These are phyloP conservation scores for Gossypium ekmanianum DNA, from an alignment of 345 rosid species.

Conservation along the genomic window DNA sequence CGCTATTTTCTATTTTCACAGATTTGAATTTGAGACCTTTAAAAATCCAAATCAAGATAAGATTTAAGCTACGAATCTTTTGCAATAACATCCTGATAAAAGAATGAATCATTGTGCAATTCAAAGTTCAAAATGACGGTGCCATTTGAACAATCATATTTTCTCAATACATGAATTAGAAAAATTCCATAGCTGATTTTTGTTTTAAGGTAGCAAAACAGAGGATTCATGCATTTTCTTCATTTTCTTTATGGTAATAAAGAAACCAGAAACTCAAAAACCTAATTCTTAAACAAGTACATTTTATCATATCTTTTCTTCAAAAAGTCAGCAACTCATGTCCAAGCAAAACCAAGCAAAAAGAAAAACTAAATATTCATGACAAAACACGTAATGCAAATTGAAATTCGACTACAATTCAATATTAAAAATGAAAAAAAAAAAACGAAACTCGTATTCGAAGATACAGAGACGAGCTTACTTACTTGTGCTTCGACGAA, in stretches of 20 bases:
- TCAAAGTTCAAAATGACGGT: not conserved
- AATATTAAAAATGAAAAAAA: not conserved
- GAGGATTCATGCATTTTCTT: slow-evolving; percentile 7
- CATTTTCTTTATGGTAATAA: not conserved
- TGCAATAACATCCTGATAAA: not conserved
- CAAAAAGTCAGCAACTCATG: not conserved
- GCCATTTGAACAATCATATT: not conserved
- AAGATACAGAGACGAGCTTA: slow-evolving; percentile 28
- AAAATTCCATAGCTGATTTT: not conserved
- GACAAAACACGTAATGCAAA: not conserved
- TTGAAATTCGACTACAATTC: not conserved
- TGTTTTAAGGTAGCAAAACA: slow-evolving; percentile 1
- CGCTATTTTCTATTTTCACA: not conserved
- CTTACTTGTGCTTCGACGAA: slow-evolving; percentile 22
- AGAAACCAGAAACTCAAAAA: not conserved
- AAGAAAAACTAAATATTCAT: not conserved
- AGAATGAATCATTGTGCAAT: not conserved
- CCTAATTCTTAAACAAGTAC: not conserved
- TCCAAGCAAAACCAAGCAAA: not conserved
- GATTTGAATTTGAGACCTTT: not conserved
- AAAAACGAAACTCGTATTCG: not conserved
- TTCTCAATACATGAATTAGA: not conserved
- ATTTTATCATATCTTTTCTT: not conserved
- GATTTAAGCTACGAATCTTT: not conserved
- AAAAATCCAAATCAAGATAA: not conserved